Base-by-base conservation (phyloP, 1,284 basidiomycete genomes). In the Irpex rosettiformis region DNA sequence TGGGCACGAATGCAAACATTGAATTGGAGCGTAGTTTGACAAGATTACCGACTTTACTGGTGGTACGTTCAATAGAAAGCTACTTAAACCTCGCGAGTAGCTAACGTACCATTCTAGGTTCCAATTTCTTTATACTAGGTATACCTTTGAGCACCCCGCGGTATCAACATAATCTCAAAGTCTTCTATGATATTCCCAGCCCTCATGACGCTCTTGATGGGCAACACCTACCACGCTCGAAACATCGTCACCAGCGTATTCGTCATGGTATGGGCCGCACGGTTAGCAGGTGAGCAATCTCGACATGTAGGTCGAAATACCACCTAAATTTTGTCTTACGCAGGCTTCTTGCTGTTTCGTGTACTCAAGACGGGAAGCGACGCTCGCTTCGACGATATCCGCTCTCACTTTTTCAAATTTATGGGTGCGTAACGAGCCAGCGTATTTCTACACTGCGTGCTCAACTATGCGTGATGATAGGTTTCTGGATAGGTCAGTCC, bases 41-140 rank as follows among this genome's bases (percentile, higher is more conserved):
- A 89, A 89, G 69, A 85, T 90, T 54, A 89, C 87, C 8, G 88
- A 85, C 66, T 81, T 86, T 61, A 85, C 83, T 3, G 83, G 84
- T 59, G 81, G 83, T 81, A 37, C 10, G 76, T 68, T n/a, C 30
- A 13, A 11, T n/a, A 40, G 29, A 55, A 40, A 24, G 37, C n/a
- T 3, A 37, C 21, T 10, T 1, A 22, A 13, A 30, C 51, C 24
- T 42, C 16, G 56, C 30, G 33, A 11, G 21, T 22, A 33, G 25
- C 10, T 58, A 42, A 56, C n/a, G 51, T 16, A 43, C 30, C 8
- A 27, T 54, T 37, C 3, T 47, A 79, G 85, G 86, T 37, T 85
- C 83, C 4, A 89, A 89, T 68, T 88, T 89, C 72, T 85, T 89
- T 70, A 66, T 85, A 16, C 71, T 86, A 62, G 81, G 84, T 80